Base-by-base conservation (phyloP, 2,329 filamentous ascomycete species). In the Trichoderma atrobrunneum region DNA sequence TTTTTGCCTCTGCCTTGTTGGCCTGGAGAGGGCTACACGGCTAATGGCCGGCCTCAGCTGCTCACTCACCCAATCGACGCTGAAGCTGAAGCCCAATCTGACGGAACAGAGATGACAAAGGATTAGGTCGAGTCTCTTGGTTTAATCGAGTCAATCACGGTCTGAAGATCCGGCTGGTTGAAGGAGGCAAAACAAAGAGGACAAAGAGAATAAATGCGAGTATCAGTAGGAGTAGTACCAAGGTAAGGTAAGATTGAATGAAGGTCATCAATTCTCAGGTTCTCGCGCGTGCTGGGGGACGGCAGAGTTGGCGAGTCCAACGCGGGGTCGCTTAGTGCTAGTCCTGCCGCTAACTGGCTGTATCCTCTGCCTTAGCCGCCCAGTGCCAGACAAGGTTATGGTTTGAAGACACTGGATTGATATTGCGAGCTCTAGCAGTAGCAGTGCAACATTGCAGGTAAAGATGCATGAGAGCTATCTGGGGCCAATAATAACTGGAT, bases 261-360 rank as follows among this genome's bases (percentile, higher is more conserved):
- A 43, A 43, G 39, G 39, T 54, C 48, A 54, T 54, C 48, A 24
- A 54, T 24, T 54, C 48, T 24, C 48, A 51, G 10, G 10, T 51
- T 54, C 21, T 54, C 21, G 11, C 14, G n/a, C n/a, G 43, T 54
- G 48, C 48, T 54, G 48, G 48, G 39, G 48, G 48, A 24, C 21
- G 48, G 48, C 21, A 54, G n/a, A 18, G n/a, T 54, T 54, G 48
- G 48, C 48, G 48, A 67, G 32, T 60, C 34, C 65, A 54, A 68
- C 65, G 65, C 65, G 65, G 65, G 65, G 65, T 68, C 65, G 54
- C 32, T 43, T 57, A 36, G 43, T 54, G 61, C 63, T 65, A 65
- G 48, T 67, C 51, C 21, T 26, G 51, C 43, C 51, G 54, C 64
- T 66, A 66, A 66, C 32, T 24, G 48, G 64, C 62, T 65, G 28